phyloP scores from a whole-genome alignment of 345 rosid genomes.

The Arabis hirsuta region DNA sequence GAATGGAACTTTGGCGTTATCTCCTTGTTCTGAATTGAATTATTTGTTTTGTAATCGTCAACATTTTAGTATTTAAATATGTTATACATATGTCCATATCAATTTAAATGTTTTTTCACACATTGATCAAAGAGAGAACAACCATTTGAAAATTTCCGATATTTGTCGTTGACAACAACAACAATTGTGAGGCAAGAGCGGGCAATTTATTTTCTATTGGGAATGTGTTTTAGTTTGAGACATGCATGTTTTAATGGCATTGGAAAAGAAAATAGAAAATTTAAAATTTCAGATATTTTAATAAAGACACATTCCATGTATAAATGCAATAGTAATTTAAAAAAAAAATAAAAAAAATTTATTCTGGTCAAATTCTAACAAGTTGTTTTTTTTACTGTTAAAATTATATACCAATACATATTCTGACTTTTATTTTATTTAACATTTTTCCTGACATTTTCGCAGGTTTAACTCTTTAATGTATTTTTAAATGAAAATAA shows the following conservation, averaged over 20 bases:
- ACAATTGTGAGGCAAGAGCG: not conserved
- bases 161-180: constrained; percentile 22
- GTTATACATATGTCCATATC: constrained; percentile 12
- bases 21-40: constrained; percentile 3
- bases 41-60: not conserved
- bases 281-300: not conserved
- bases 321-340: not conserved
- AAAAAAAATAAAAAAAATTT: not conserved
- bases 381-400: not conserved
- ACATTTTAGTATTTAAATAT: not conserved
- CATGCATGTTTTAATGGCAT: constrained; percentile 1
- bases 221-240: constrained; percentile 4
- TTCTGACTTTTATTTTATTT: too few species aligned
- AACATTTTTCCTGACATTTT: too few species aligned
- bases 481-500: too few species aligned
- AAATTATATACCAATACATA: not conserved
- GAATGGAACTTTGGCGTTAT: constrained; percentile 1
- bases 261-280: constrained; percentile 18
- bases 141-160: constrained; percentile 14
- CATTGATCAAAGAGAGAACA: constrained; percentile 9
- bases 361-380: not conserved
- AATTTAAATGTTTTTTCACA: constrained; percentile 6
- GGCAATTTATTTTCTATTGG: not conserved
- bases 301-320: not conserved
- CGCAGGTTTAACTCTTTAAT: too few species aligned